Evolutionary conservation across 768 basidiomycete genomes (phyloP).

Genomic region (Pleurotus sapidus): DNA sequence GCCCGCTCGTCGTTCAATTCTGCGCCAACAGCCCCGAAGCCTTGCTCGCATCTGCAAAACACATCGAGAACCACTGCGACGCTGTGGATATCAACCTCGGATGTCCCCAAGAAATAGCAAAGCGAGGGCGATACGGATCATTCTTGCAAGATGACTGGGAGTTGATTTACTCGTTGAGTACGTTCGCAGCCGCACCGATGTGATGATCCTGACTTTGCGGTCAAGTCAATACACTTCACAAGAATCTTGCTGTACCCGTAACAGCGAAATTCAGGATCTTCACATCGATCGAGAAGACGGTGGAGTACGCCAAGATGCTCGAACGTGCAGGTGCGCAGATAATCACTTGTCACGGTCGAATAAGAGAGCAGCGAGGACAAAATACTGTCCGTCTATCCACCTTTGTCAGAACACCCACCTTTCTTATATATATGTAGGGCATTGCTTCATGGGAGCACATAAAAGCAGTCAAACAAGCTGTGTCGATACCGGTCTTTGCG

Average conservation of each 20-base stretch:
- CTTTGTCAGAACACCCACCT: conserved; percentile 1
- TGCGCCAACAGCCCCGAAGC: conserved; percentile 86
- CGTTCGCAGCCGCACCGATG: conserved; percentile 18
- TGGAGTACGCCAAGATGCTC: conserved; percentile 95
- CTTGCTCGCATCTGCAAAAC: conserved; percentile 73
- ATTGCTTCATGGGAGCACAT: conserved; percentile 91
- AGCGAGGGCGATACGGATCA: conserved; percentile 80
- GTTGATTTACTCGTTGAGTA: conserved; percentile 76
- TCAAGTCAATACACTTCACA: conserved; percentile 82
- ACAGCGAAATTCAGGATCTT: conserved; percentile 97
- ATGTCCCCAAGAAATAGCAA: conserved; percentile 95
- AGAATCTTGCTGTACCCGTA: conserved; percentile 84
- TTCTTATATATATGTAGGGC: conserved; percentile 43
- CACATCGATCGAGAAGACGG: conserved; percentile 79
- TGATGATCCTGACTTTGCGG: not conserved
- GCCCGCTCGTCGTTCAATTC: conserved; percentile 91
- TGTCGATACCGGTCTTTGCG: conserved; percentile 91
- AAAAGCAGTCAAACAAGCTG: conserved; percentile 84
- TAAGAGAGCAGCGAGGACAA: conserved; percentile 89
- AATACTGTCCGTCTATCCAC: conserved; percentile 46
- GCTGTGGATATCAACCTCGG: conserved; percentile 94
- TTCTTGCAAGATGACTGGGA: conserved; percentile 97
- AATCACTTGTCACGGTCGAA: conserved; percentile 89
- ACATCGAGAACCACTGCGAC: conserved; percentile 79
- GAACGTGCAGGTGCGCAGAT: conserved; percentile 95